Evolutionary conservation across 1,284 basidiomycete genomes (phyloP).

Genomic region (Sporisorium exsertum): DNA sequence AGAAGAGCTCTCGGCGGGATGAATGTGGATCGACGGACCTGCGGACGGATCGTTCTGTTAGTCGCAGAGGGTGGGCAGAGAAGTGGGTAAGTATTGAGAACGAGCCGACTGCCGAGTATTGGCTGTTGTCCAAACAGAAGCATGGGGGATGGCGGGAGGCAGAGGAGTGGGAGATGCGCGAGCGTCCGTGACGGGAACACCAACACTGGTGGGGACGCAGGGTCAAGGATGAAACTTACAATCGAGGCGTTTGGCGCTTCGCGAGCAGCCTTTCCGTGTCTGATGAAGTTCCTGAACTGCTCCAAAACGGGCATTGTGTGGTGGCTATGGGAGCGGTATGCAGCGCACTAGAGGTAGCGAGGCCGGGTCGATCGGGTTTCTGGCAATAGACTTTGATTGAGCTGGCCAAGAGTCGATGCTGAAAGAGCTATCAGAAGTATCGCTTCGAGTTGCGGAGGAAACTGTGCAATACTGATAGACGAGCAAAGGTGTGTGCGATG

Average conservation of each 20-base stretch:
- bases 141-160: slow-evolving; percentile 5
- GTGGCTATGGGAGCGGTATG: background rate
- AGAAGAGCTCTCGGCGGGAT: slow-evolving; percentile 32
- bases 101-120: background rate
- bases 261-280: slow-evolving; percentile 62
- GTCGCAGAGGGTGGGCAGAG: background rate
- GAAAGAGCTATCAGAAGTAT: background rate
- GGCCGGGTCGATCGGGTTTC: background rate
- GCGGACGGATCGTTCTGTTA: slow-evolving; percentile 30
- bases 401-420: no score
- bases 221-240: slow-evolving; percentile 24
- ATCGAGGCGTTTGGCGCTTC: slow-evolving; percentile 29
- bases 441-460: background rate
- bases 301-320: slow-evolving; percentile 55
- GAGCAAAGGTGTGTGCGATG: background rate
- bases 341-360: background rate
- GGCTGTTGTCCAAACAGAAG: background rate
- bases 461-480: no score
- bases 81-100: background rate
- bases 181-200: no score
- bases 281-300: slow-evolving; percentile 64
- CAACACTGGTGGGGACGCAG: slow-evolving; percentile 10
- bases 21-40: slow-evolving; percentile 38
- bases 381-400: background rate
- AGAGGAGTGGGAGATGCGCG: no score